Base-by-base conservation (phyloP, 352 stramenopile genomes). In the Pythium apleroticum region DNA sequence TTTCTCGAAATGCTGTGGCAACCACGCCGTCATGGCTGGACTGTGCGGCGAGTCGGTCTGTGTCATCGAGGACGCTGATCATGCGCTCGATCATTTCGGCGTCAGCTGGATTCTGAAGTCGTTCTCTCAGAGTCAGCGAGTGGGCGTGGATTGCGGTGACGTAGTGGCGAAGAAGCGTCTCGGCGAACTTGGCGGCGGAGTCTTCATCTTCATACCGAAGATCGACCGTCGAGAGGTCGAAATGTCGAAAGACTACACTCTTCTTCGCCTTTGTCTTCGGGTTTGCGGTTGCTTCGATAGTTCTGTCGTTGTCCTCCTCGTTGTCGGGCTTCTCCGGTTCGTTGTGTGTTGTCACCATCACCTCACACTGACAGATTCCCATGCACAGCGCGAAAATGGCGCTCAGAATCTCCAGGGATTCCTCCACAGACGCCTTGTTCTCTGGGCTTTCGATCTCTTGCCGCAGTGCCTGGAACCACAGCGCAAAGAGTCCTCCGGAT, bases 171-270 rank as follows among this genome's bases (percentile, higher is more conserved):
- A 91, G 50, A 22, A 89, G 68, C 11, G 71, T 57, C 43, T 88
- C 78, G 14, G 89, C 75, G 62, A 79, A 72, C 9, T 52, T 31
- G 17, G 73, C 75, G 6, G 79, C 64, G n/a, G 61, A 66, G 39
- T 78, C 68, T 39, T 88, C 67, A 10, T 78, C 71, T 25, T 82
- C 69, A 41, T 91, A 89, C 25, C 84, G 68, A 28, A 91, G 66
- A 45, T 78, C 79, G 20, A 89, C 48, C 25, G 80, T 86, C 8
- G 82, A 91, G 2, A 91, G 65, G 50, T 89, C 77, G 20, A 91
- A 91, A 22, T 72, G 83, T 19, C 73, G 82, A 35, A 91, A 91
- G 0, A 77, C 72, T n/a, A 91, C 78, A 7, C 45, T 20, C 59
- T 65, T 64, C 7, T 31, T 25, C 19, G 8, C 48, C 52, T 54